Evolutionary conservation across 2,329 filamentous ascomycete species (phyloP), one percentile per base, ranked within the genome.

Genomic region (Dactylellina drechsleri): DNA sequence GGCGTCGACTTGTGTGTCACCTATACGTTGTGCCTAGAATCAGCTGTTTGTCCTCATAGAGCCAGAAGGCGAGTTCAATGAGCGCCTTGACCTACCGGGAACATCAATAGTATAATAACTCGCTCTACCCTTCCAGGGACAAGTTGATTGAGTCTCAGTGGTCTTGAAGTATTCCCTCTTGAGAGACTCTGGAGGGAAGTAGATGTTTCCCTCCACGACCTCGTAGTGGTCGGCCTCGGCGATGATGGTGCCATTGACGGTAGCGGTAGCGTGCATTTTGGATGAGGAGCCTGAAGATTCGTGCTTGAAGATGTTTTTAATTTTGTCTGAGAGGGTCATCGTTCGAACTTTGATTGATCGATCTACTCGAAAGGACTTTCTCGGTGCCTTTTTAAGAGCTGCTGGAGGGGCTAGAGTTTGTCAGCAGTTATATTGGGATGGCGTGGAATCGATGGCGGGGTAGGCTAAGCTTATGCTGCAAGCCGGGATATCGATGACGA

Each of bases 131-230:
- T 85, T 85, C 83, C 84, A 85, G 0, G 83, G 82, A 66, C 84
- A 85, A 66, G 80, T 77, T 0, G 83, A 85, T 20, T 78, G 79
- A 3, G 82, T 83, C 8, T 81, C 72, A 0, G 84, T 84, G 45
- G 81, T 80, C 13, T 76, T 82, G 77, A 85, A 81, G 77, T 82
- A 80, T 2, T 81, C 80, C 66, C 79, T 79, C 13, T 82, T 82
- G 56, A 85, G 80, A 20, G 83, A 82, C 79, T 79, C 78, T 54
- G 81, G 81, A 41, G 81, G 81, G 56, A 82, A 82, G 78, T 85
- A 85, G 76, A 85, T 81, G 77, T 85, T 85, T 31, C 84, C 84
- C 72, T 85, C 84, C 4, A 85, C 84, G 18, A 83, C 79, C 74
- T 85, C 83, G 78, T 83, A 85, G 7, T 81, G 80, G 72, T 84